phyloP scores from a whole-genome alignment of 176 grass and related monocot genomes.

The Otatea glauca region DNA sequence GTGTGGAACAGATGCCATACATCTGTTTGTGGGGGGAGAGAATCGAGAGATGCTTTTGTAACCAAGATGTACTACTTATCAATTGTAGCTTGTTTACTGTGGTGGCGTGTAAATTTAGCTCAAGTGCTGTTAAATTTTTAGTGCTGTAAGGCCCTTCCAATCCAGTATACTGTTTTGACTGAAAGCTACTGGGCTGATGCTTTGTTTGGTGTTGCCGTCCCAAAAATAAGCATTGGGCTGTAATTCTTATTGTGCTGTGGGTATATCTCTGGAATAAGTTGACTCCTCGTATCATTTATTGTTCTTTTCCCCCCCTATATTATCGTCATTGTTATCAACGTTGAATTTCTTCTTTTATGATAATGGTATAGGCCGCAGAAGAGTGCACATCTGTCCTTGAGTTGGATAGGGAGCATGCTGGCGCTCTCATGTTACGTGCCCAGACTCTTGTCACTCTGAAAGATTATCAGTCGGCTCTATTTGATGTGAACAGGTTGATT shows the following conservation, averaged over 20 bases:
- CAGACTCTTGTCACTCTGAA: constrained; percentile 93
- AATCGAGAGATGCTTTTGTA: no score
- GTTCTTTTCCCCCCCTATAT: constrained; percentile 18
- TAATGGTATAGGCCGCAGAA: constrained; percentile 70
- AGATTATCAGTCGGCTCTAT: constrained; percentile 95
- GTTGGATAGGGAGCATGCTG: constrained; percentile 80
- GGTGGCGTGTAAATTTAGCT: no score
- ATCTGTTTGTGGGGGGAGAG: no score
- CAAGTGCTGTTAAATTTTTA: no score
- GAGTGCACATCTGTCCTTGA: constrained; percentile 98
- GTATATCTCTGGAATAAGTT: constrained; percentile 28
- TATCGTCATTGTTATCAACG: constrained; percentile 7
- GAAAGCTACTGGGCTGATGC: no score
- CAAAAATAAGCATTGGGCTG: background rate
- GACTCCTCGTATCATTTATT: constrained; percentile 10
- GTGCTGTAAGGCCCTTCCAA: no score
- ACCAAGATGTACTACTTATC: no score
- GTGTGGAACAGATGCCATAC: no score
- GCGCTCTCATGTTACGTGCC: constrained; percentile 91
- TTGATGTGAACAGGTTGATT: constrained; percentile 89
- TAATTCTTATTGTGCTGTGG: background rate
- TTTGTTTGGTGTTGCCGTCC: no score
- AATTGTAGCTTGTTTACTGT: no score
- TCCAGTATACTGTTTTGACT: no score
- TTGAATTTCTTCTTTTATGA: constrained; percentile 19